Evolutionary conservation across 345 rosid genomes (phyloP), one percentile per base, ranked within the genome.

Genomic region (Moricandia arvensis): DNA sequence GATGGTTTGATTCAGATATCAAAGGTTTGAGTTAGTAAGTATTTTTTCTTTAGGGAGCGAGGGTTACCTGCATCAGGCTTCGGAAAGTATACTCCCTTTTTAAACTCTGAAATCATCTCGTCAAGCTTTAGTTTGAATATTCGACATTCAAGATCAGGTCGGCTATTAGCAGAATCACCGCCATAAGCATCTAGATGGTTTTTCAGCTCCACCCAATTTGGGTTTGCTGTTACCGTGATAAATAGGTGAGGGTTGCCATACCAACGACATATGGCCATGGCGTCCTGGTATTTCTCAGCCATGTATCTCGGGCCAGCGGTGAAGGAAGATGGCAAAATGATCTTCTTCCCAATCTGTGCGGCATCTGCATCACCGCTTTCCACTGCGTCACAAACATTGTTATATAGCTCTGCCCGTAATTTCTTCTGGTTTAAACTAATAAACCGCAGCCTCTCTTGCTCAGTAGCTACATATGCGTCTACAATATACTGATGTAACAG

Each of bases 401-500:
- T 43, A 1, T 43, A 43, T 4, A 43, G 16, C 1, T 43, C 49
- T 43, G 49, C 49, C 3, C 49, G 15, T 0, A 43, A 6, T 3
- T 43, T 43, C 6, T 43, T 43, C 16, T 43, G 49, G 13, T 43
- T 43, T 4, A 43, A n/a, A n/a, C 12, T 2, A 0, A 37, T 0
- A 9, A 37, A 37, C 9, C 43, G 4, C 43, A 37, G 13, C 0
- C 53, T 15, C 7, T 45, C 53, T 3, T 15, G 5, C 17, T 45
- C 53, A 0, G 6, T n/a, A 4, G 53, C 17, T 1, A n/a, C 16
- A 0, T 45, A 45, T 0, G 72, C 59, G 17, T 68, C 72, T 0
- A 68, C 45, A 5, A 65, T 27, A 13, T 66, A 66, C 7, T 66
- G 58, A n/a, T 66, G 71, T n/a, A 66, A 5, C 30, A 66, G 4